A percentile compares a stretch with the other conserved stretches of the same genome.
Evolutionary conservation across 2,329 filamentous ascomycete genomes (phyloP).

Genomic region (Alternaria tenuissima): DNA sequence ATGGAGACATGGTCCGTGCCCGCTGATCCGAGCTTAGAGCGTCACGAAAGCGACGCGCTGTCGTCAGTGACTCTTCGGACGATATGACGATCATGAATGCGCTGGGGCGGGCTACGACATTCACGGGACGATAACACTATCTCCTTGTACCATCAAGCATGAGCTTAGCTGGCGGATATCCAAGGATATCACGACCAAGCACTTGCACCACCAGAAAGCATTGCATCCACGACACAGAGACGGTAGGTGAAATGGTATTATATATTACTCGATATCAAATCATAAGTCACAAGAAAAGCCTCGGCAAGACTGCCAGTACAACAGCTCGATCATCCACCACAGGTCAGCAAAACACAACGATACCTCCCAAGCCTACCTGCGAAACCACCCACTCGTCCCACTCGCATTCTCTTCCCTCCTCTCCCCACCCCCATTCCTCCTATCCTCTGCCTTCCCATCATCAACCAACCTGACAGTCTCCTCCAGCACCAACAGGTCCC

Average conservation of each 20-base stretch:
- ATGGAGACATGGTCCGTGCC: slow-evolving; percentile 21
- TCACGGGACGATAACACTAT: not conserved
- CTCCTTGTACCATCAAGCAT: not conserved
- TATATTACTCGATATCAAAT: not conserved
- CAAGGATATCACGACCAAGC: not conserved
- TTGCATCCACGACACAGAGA: not conserved
- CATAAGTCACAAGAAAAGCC: not conserved
- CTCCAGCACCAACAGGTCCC: slow-evolving; percentile 52
- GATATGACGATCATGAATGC: not conserved
- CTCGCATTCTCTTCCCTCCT: slow-evolving; percentile 36
- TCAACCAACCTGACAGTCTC: slow-evolving; percentile 52
- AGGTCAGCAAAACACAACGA: not conserved
- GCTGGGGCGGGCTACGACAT: not conserved
- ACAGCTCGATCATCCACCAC: not conserved
- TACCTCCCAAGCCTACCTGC: not conserved
- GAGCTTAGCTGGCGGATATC: not conserved
- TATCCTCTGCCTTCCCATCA: slow-evolving; percentile 17
- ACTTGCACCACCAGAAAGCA: not conserved
- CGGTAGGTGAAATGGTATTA: not conserved
- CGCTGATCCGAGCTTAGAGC: slow-evolving; percentile 16
- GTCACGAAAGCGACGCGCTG: slow-evolving; percentile 25
- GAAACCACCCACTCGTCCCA: slow-evolving; percentile 35
- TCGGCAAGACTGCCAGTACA: not conserved
- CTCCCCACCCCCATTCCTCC: slow-evolving; percentile 22
- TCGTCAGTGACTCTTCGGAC: not conserved